A percentile compares a stretch with the other conserved stretches of the same genome.
Conservation (phyloP, 345 rosid species). For the Trapa incisa region DNA sequence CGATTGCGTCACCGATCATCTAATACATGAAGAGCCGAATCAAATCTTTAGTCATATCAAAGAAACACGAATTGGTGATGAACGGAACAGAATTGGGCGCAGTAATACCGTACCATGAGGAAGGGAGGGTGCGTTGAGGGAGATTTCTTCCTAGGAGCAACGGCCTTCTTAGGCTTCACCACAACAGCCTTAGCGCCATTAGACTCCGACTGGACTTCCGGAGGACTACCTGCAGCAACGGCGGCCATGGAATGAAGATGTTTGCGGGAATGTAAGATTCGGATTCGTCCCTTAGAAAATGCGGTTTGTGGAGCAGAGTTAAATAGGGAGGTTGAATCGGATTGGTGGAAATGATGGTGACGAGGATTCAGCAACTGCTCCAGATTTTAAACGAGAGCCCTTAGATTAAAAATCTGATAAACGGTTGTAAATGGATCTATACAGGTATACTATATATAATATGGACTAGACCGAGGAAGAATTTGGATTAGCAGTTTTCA, state of each 20-base stretch:
- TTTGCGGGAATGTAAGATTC: no score
- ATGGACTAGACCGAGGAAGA: no score
- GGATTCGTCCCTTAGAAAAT: background rate
- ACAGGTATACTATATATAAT: no score
- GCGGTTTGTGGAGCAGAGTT: slow-evolving; percentile 9
- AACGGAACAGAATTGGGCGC: background rate
- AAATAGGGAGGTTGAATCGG: slow-evolving; percentile 6
- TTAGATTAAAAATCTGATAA: slow-evolving; percentile 1
- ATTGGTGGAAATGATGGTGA: slow-evolving; percentile 8
- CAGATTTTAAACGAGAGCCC: slow-evolving; percentile 8
- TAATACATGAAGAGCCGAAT: slow-evolving; percentile 16
- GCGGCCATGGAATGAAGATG: background rate
- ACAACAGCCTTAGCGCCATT: slow-evolving; percentile 4
- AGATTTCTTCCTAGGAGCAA: slow-evolving; percentile 5
- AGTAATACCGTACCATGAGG: slow-evolving; percentile 36
- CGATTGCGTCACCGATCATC: slow-evolving; percentile 72
- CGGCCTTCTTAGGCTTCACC: slow-evolving; percentile 13
- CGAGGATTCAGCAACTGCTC: slow-evolving; percentile 8
- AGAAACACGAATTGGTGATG: background rate
- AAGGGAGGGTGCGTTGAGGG: slow-evolving; percentile 49
- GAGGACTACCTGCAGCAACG: background rate
- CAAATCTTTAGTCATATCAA: background rate
- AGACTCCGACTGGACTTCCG: background rate
- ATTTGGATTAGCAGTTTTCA: no score
- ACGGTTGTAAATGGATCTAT: background rate